These are phyloP conservation scores for Symbiodinium natans DNA, from an alignment of 73 alveolate species.

Conservation along the genomic window DNA sequence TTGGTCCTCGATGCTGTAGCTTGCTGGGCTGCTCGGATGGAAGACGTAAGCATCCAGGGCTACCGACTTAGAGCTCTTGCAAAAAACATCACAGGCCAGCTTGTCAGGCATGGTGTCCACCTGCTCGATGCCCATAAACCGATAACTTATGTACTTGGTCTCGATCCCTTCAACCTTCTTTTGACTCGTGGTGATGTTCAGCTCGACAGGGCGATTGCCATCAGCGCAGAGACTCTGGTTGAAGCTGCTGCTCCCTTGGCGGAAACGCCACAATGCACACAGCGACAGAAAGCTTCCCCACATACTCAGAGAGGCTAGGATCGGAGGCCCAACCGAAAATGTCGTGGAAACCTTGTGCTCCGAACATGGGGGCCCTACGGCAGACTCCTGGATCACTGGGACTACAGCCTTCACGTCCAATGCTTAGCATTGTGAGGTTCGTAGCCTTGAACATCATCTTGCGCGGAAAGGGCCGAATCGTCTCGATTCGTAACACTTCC, in stretches of 20 bases:
- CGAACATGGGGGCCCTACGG: slow-evolving; percentile 52
- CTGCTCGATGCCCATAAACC: not conserved
- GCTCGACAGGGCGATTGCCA: slow-evolving; percentile 57
- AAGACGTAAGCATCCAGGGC: slow-evolving; percentile 35
- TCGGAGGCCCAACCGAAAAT: slow-evolving; percentile 25
- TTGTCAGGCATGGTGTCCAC: not conserved
- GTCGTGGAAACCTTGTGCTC: slow-evolving; percentile 22
- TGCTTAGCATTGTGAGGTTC: not conserved
- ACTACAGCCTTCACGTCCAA: slow-evolving; percentile 16
- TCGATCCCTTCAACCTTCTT: not conserved
- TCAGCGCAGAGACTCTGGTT: slow-evolving; percentile 30
- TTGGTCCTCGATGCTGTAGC: slow-evolving; percentile 37
- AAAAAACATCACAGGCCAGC: slow-evolving; percentile 29
- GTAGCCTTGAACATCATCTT: not conserved
- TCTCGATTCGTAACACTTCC: slow-evolving; percentile 9
- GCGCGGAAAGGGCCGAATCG: not conserved
- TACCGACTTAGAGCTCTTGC: not conserved
- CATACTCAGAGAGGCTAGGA: slow-evolving; percentile 25
- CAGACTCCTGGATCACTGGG: not conserved
- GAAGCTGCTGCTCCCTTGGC: not conserved
- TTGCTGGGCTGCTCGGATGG: slow-evolving; percentile 20
- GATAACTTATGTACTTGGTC: not conserved
- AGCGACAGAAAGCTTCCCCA: not conserved
- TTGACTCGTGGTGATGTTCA: slow-evolving; percentile 51
- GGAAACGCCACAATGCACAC: slow-evolving; percentile 47